Evolutionary conservation across 2,329 filamentous ascomycete species (phyloP), one percentile per base, ranked within the genome.

Genomic region (Aspergillus sp.): DNA sequence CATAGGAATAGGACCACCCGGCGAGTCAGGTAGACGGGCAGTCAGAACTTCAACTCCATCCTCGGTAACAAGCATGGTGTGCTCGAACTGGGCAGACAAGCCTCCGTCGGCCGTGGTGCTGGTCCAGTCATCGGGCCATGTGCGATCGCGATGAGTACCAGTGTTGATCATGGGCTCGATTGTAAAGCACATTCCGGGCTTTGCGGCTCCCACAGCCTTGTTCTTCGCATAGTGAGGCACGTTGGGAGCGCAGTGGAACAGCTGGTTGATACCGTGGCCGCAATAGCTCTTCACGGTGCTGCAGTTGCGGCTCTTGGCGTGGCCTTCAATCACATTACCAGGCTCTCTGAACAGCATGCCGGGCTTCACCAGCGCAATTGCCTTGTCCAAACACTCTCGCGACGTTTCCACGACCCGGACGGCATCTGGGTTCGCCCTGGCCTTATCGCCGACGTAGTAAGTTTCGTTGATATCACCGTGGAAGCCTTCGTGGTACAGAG

Each of bases 71-170:
- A 94, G 73, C 41, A 94, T 71, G 1, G 88, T 93, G 62, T 94
- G 88, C 66, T 94, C 88, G 80, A 98, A 98, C 64, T 98, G 93
- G 7, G 93, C 93, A 11, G 90, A 95, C 62, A 81, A 76, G 68
- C 86, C 87, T 40, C 93, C 93, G 64, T 98, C 93, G 44, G 84
- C 80, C 0, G 93, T 98, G 5, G 88, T 88, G 68, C 90, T 95
- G 1, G 93, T 98, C 93, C 93, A 98, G 73, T 97, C 89, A 65
- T 98, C 93, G 0, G 93, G 93, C 93, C 93, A 98, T 0, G 90
- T 97, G 65, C 93, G 86, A 62, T 98, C 93, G 50, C 82, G 82
- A 68, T 95, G 88, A 48, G 88, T 90, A 46, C 93, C 93, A 43
- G 96, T 68, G 33, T 89, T 90, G 64, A 98, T 90, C 93, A 98